Base-by-base conservation (phyloP, 352 stramenopile species). In the Thalassiosira pacifica region DNA sequence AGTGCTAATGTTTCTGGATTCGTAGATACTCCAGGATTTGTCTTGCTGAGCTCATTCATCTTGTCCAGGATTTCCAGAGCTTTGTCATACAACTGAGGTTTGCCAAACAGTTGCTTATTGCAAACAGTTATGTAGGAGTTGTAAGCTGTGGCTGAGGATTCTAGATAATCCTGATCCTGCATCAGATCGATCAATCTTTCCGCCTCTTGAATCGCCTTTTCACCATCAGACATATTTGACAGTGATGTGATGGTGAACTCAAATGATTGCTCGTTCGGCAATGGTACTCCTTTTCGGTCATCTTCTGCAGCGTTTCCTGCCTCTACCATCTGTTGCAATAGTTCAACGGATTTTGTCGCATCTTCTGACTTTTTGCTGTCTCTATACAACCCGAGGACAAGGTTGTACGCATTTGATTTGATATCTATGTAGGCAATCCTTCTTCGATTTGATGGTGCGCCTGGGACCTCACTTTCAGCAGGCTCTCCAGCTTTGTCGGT, bases 261-360 rank as follows among this genome's bases (percentile, higher is more conserved):
- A 67, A 88, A 90, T 19, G 85, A 88, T 57, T 86, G 68, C 19
- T 78, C 76, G 32, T 57, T 88, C 16, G 85, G 80, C 24, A 87
- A 76, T 55, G 85, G 85, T 11, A 83, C 73, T n/a, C 69, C 77
- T 40, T n/a, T 65, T 22, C 61, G 64, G 40, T 83, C 68, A n/a
- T 71, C 59, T 18, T 52, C 34, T 18, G 34, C 27, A 67, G 82
- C 65, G 26, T 65, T 79, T 2, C 53, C 67, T 48, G 75, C 65
- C 27, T 87, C 71, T 69, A 90, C 67, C 85, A 90, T 90, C 9
- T 31, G 64, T 52, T 86, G 24, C 61, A 90, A 72, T 42, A 90
- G 61, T 65, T 84, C 52, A 32, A 90, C 32, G 11, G 79, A 73
- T 48, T 87, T 76, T 27, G 31, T 78, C 32, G 69, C 66, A 79